Percentiles rank a stretch among this genome's conserved stretches.
Conservation (phyloP, 768 basidiomycete species). For the Obba rivulosa region DNA sequence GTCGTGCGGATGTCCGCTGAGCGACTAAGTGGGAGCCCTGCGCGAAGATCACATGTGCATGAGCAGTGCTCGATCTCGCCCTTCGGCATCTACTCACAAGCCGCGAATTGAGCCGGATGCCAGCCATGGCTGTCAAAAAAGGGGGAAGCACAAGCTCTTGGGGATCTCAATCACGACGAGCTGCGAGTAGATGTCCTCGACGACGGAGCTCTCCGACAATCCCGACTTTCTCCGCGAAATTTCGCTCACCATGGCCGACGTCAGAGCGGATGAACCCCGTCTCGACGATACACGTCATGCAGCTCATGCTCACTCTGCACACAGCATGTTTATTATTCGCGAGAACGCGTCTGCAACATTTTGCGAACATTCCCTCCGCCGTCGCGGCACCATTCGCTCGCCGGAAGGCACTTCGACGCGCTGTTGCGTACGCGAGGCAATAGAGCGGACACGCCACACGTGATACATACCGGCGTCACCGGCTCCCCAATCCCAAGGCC, state of each 20-base stretch:
- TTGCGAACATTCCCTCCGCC: no score
- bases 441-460: conserved; percentile 18
- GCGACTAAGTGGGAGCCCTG: conserved; percentile 9
- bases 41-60: conserved; percentile 28
- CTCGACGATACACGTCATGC: no score
- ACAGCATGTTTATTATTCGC: no score
- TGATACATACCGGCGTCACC: conserved; percentile 13
- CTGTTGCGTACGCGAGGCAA: conserved; percentile 4
- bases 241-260: no score
- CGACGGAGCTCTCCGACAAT: no score
- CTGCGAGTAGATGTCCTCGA: neutral
- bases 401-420: no score
- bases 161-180: neutral
- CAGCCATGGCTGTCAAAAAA: conserved; percentile 19
- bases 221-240: no score
- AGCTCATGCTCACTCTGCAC: no score
- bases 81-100: conserved; percentile 2
- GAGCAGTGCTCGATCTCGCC: neutral
- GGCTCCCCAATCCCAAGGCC: conserved; percentile 8
- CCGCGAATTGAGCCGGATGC: conserved; percentile 22
- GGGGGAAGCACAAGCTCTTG: neutral
- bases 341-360: no score
- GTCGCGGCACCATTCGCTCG: neutral
- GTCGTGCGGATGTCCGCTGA: conserved; percentile 11
- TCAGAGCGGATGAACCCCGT: no score